Percentiles rank a stretch among this genome's conserved stretches.
Evolutionary conservation across 495 filamentous ascomycete genomes (phyloP).

Genomic region (Corynascus novoguineensis): DNA sequence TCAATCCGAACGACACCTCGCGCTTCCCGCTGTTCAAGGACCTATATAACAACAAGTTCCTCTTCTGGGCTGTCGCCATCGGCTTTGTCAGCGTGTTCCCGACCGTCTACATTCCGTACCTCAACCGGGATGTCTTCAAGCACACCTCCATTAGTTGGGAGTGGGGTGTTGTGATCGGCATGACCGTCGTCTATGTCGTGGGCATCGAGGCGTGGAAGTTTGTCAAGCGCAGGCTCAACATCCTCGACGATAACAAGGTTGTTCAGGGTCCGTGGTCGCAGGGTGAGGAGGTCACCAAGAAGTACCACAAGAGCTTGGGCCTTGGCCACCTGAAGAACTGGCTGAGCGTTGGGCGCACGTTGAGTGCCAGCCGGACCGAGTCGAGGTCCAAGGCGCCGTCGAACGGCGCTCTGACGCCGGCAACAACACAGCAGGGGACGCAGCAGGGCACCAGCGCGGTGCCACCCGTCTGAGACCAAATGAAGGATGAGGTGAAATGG

Average conservation of each 20-base stretch:
- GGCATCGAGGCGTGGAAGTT: conserved; percentile 66
- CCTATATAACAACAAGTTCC: conserved; percentile 63
- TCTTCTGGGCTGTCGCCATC: conserved; percentile 67
- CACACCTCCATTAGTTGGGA: conserved; percentile 70
- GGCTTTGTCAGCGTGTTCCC: conserved; percentile 66
- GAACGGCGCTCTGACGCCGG: conserved; percentile 13
- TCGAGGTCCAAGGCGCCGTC: conserved; percentile 26
- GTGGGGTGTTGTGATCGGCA: conserved; percentile 59
- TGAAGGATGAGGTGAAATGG: neutral
- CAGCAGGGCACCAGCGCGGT: neutral
- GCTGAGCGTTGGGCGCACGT: conserved; percentile 27
- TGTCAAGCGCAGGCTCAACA: conserved; percentile 47
- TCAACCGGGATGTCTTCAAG: conserved; percentile 69
- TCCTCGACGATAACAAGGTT: conserved; percentile 42
- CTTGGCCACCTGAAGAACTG: conserved; percentile 42
- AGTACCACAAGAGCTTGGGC: conserved; percentile 36
- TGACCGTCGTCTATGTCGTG: conserved; percentile 53
- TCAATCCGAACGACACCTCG: conserved; percentile 51
- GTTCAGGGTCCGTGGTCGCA: conserved; percentile 38
- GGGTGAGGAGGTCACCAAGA: conserved; percentile 35
- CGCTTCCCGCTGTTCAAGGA: conserved; percentile 56
- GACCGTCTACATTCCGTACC: conserved; percentile 63
- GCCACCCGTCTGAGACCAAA: neutral
- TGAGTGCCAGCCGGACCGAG: conserved; percentile 9
- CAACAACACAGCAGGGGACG: conserved; percentile 14